Conservation (phyloP, 2,329 filamentous ascomycete genomes). For the Trichoderma pleuroti region DNA sequence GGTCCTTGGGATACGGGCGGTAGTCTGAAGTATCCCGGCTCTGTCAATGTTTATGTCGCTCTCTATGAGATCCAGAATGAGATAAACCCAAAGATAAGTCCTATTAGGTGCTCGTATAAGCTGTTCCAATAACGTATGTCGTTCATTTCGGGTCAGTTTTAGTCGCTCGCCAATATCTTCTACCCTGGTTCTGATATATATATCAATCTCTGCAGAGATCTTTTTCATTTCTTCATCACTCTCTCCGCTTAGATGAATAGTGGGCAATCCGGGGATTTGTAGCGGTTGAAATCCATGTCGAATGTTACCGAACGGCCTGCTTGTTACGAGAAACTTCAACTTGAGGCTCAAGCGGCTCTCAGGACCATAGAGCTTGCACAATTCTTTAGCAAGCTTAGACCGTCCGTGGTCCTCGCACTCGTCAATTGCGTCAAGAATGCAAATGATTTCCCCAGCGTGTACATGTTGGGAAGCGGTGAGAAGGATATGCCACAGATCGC, state of each 20-base stretch:
- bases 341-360: not conserved
- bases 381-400: not conserved
- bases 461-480: not conserved
- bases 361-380: not conserved
- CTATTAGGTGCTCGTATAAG: not conserved
- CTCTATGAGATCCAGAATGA: conserved; percentile 2
- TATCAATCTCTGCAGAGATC: not conserved
- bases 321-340: not conserved
- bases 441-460: not conserved
- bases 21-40: conserved; percentile 6
- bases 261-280: not conserved
- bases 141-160: not conserved
- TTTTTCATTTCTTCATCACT: not conserved
- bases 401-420: not conserved
- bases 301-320: not conserved
- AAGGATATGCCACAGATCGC: not conserved
- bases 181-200: not conserved
- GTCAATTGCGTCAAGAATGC: not conserved
- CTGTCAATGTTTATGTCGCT: not conserved
- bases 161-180: not conserved
- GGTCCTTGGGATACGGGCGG: not conserved
- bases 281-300: not conserved
- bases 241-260: not conserved
- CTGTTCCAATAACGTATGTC: not conserved
- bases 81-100: conserved; percentile 19